A percentile compares a stretch with the other conserved stretches of the same genome.
These are phyloP conservation scores for Aaosphaeria pasadenensis DNA, from an alignment of 2,329 filamentous ascomycete genomes.

Conservation along the genomic window DNA sequence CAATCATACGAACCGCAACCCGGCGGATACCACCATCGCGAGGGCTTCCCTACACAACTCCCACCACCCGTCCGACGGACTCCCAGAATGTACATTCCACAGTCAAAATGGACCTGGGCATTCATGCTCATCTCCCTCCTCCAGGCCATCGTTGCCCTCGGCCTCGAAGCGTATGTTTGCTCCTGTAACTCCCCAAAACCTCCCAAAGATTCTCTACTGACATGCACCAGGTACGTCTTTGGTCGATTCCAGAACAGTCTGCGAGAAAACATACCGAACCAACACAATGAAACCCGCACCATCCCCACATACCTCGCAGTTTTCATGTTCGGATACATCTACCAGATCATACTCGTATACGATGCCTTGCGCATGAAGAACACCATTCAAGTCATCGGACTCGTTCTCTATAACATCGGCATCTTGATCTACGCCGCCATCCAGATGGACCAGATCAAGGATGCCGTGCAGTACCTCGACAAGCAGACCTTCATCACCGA, in stretches of 20 bases:
- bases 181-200: not conserved
- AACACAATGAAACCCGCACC: slow-evolving; percentile 51
- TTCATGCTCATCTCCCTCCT: slow-evolving; percentile 72
- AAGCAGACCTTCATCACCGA: slow-evolving; percentile 43
- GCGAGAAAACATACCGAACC: slow-evolving; percentile 37
- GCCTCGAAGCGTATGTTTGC: slow-evolving; percentile 75
- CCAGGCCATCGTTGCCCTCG: slow-evolving; percentile 78
- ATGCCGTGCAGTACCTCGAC: slow-evolving; percentile 62
- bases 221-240: slow-evolving; percentile 72
- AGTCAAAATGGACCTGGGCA: slow-evolving; percentile 81
- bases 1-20: slow-evolving; percentile 39
- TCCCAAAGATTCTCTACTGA: not conserved
- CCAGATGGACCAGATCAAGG: slow-evolving; percentile 84
- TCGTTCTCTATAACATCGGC: slow-evolving; percentile 88
- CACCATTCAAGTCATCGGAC: slow-evolving; percentile 95
- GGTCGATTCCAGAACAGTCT: slow-evolving; percentile 72
- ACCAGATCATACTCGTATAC: slow-evolving; percentile 85
- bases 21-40: slow-evolving; percentile 46
- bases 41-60: slow-evolving; percentile 41
- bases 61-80: slow-evolving; percentile 33
- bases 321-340: slow-evolving; percentile 96
- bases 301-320: slow-evolving; percentile 95
- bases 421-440: slow-evolving; percentile 90
- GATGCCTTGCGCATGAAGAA: slow-evolving; percentile 94
- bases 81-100: slow-evolving; percentile 68